Percentiles rank a stretch among this genome's conserved stretches.
Conservation (phyloP, 345 rosid genomes). For the Euphorbia peplus region DNA sequence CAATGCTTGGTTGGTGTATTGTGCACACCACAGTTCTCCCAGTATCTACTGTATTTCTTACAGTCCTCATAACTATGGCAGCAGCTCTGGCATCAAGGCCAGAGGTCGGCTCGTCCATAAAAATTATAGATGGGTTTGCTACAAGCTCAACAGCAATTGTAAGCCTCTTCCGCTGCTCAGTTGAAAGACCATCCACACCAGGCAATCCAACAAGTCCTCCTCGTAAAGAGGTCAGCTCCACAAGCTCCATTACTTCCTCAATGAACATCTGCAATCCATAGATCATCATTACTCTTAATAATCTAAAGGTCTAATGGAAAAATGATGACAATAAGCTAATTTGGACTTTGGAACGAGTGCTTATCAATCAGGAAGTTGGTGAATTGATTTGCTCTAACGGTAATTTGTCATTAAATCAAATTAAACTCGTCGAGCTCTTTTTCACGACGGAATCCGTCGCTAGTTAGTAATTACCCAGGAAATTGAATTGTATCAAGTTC, state of each 20-base stretch:
- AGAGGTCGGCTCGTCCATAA: constrained; percentile 65
- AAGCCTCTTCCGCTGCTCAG: constrained; percentile 81
- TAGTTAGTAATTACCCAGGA: too few species aligned
- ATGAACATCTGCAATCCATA: constrained; percentile 42
- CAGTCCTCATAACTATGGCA: constrained; percentile 59
- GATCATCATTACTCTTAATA: constrained; percentile 4
- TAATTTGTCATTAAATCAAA: too few species aligned
- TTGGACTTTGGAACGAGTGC: too few species aligned
- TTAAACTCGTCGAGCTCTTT: too few species aligned
- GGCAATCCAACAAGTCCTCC: constrained; percentile 73
- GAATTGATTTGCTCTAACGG: too few species aligned
- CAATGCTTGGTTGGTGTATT: constrained; percentile 60
- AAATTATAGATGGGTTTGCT: constrained; percentile 54
- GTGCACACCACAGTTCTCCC: constrained; percentile 56
- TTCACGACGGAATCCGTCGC: too few species aligned
- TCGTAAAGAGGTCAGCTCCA: constrained; percentile 57
- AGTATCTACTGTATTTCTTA: constrained; percentile 45
- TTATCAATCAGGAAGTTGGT: too few species aligned
- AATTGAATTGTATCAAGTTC: too few species aligned
- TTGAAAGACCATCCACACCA: constrained; percentile 75
- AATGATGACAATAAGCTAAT: too few species aligned
- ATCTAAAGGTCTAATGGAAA: background rate
- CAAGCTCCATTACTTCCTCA: constrained; percentile 87
- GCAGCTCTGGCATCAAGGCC: constrained; percentile 71
- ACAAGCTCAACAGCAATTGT: constrained; percentile 60